Percentiles rank a stretch among this genome's conserved stretches.
Evolutionary conservation across 75 land plant species (phyloP).

Genomic region (Picea glauca): DNA sequence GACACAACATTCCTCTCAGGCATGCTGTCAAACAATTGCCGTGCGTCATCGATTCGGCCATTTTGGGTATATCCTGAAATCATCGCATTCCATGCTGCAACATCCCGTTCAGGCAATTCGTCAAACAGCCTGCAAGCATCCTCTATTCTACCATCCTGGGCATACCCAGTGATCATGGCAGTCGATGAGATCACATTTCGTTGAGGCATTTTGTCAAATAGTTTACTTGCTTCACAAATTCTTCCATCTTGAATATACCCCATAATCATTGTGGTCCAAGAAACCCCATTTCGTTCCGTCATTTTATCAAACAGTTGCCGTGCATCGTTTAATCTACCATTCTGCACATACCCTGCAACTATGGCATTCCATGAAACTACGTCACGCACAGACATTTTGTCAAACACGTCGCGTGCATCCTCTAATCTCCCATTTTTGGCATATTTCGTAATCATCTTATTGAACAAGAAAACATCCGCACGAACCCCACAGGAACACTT

Average conservation of each 20-base stretch:
- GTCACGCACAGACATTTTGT: conserved; percentile 6
- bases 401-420: conserved; percentile 12
- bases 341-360: conserved; percentile 3
- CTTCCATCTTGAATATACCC: conserved; percentile 51
- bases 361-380: conserved; percentile 12
- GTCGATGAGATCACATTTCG: not conserved
- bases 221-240: conserved; percentile 2
- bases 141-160: not conserved
- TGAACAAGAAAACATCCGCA: not conserved
- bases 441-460: not conserved
- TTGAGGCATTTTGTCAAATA: conserved; percentile 6
- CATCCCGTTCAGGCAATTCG: not conserved
- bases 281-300: conserved; percentile 18
- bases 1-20: conserved; percentile 21
- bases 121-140: conserved; percentile 5
- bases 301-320: conserved; percentile 27
- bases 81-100: not conserved
- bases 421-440: conserved; percentile 8
- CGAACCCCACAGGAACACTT: too few relatives aligned
- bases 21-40: conserved; percentile 3
- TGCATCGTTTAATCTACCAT: conserved; percentile 11
- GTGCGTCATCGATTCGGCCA: not conserved
- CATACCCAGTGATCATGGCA: conserved; percentile 5
- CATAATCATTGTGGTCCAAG: conserved; percentile 56
- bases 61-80: not conserved